phyloP scores from a whole-genome alignment of 2,329 filamentous ascomycete species.

The Phialocephala subalpina region DNA sequence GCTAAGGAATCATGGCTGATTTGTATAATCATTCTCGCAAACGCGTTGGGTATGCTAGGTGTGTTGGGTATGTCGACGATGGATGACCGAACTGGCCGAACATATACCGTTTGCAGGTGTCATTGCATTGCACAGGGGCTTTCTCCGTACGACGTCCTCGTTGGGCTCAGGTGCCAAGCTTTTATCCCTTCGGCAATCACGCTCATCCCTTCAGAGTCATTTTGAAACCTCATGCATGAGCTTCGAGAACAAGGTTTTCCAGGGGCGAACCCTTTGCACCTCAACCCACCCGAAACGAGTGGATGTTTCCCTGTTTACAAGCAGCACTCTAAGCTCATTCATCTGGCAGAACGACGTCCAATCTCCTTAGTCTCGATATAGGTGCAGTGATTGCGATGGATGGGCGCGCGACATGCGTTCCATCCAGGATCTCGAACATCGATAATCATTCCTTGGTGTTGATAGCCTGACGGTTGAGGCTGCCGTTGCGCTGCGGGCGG shows the following conservation, averaged over 20 bases:
- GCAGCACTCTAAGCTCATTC: not conserved
- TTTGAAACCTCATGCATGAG: slow-evolving; percentile 27
- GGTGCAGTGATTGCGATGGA: not conserved
- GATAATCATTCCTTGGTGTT: not conserved
- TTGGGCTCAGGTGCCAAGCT: not conserved
- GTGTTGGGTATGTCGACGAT: not conserved
- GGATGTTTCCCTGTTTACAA: not conserved
- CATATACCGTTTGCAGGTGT: not conserved
- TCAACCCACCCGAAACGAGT: not conserved
- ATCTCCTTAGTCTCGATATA: not conserved
- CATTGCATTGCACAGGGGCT: not conserved
- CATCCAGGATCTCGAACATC: not conserved
- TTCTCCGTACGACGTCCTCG: not conserved
- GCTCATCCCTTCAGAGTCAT: slow-evolving; percentile 6
- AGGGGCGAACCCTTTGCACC: not conserved
- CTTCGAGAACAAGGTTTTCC: slow-evolving; percentile 11
- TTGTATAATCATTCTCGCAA: not conserved
- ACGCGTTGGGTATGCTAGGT: not conserved
- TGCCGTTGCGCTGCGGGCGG: not conserved
- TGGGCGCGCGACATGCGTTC: not conserved
- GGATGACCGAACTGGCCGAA: not conserved
- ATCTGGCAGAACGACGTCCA: not conserved
- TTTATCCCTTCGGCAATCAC: not conserved
- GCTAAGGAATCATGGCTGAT: not conserved
- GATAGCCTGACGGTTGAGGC: not conserved